phyloP scores from a whole-genome alignment of 2,329 filamentous ascomycete genomes.

The Exserohilum turcica region DNA sequence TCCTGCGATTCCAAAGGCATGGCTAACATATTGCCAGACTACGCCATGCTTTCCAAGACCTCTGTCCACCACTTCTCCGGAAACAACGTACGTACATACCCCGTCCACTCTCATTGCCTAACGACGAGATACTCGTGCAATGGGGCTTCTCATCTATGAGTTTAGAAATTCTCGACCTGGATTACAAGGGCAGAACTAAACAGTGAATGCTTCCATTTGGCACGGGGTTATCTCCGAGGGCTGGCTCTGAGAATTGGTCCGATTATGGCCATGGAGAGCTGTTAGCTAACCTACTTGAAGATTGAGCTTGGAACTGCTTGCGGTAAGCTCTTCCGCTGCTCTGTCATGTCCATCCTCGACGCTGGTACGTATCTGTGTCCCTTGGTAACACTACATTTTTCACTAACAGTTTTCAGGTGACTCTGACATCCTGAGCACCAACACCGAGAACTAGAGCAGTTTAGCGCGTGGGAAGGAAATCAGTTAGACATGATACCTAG shows the following conservation, averaged over 20 bases:
- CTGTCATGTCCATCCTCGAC: slow-evolving; percentile 95
- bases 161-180: slow-evolving; percentile 8
- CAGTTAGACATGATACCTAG: slow-evolving; percentile 34
- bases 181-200: neutral
- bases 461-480: slow-evolving; percentile 6
- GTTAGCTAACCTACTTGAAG: slow-evolving; percentile 68
- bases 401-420: slow-evolving; percentile 53
- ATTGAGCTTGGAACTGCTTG: slow-evolving; percentile 98
- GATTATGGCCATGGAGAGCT: slow-evolving; percentile 84
- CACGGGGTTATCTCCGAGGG: slow-evolving; percentile 48
- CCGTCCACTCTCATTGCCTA: slow-evolving; percentile 45
- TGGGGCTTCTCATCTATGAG: neutral
- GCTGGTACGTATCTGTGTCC: slow-evolving; percentile 62
- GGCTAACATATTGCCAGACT: slow-evolving; percentile 10
- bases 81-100: slow-evolving; percentile 85
- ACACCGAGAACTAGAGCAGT: slow-evolving; percentile 51
- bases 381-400: neutral
- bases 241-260: slow-evolving; percentile 91
- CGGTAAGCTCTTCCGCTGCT: slow-evolving; percentile 98
- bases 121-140: slow-evolving; percentile 39
- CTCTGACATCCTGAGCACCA: slow-evolving; percentile 92
- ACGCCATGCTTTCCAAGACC: slow-evolving; percentile 22
- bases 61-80: slow-evolving; percentile 93
- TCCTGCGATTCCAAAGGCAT: neutral
- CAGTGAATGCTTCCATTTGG: neutral